Base-by-base conservation (phyloP, 129 eudicot species). In the Chrysanthemum makinoi region DNA sequence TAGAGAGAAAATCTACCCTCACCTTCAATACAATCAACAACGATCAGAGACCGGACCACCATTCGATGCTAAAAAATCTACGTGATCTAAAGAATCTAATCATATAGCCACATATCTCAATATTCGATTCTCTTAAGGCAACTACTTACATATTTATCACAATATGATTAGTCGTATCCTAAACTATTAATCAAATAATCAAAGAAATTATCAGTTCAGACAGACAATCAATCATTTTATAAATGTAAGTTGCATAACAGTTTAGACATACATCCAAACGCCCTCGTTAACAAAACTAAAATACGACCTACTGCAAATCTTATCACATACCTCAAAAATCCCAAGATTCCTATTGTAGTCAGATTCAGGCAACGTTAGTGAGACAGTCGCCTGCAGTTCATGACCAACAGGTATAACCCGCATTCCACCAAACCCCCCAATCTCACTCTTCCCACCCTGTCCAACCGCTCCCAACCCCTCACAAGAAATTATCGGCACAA, bases 311-410 rank as follows among this genome's bases (percentile, higher is more conserved):
- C 6, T 22, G 56, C 47, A 58, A 71, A 20, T 54, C 60, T 62
- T 51, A 62, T 15, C 44, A 68, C 69, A 10, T 83, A 94, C 98
- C 96, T 95, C 97, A 28, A 95, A 95, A 48, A 86, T 83, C 61
- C 99, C 99, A 55, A 95, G 96, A 76, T 95, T 87, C 67, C 85
- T 81, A 67, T 95, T 95, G 75, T 95, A 90, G 35, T 86, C 89
- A 2, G 99, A 92, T 69, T 92, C 98, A 3, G 98, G 98, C 76
- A 92, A 51, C 1, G 77, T 87, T 72, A 92, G 66, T 1, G 81
- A 80, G 33, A 92, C 91, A 17, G 85, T 86, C 24, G 82, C 95
- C 82, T 84, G 80, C 80, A 90, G 69, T 80, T 85, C 86, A 64
- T 88, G 91, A 64, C 80, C 75, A 58, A 56, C 64, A 43, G 96